phyloP scores from a whole-genome alignment of 805 yeast genomes.

The Candida vartiovaarae region DNA sequence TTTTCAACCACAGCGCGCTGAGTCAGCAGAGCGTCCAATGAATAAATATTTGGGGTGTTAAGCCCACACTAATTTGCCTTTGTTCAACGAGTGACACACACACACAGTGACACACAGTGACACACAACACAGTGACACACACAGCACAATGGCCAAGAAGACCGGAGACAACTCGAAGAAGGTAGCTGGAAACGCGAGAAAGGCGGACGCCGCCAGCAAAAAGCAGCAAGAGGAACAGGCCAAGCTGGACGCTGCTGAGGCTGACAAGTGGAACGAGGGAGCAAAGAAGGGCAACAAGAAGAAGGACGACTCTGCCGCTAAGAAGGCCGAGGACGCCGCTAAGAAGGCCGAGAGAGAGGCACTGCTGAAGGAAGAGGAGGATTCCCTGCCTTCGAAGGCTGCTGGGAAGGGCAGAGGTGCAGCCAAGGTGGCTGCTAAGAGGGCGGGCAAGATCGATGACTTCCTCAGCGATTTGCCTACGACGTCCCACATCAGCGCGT shows the following conservation, averaged over 20 bases:
- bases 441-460: slow-evolving; percentile 59
- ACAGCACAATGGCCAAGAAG: slow-evolving; percentile 37
- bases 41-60: no score
- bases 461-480: slow-evolving; percentile 48
- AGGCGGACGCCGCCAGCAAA: slow-evolving; percentile 56
- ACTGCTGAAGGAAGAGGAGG: slow-evolving; percentile 57
- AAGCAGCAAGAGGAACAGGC: slow-evolving; percentile 47
- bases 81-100: no score
- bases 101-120: no score
- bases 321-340: slow-evolving; percentile 67
- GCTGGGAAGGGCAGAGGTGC: slow-evolving; percentile 57
- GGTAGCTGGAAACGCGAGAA: slow-evolving; percentile 58
- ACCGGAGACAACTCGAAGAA: slow-evolving; percentile 47
- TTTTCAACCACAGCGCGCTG: no score
- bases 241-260: slow-evolving; percentile 46
- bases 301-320: slow-evolving; percentile 60
- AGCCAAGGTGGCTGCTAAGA: slow-evolving; percentile 55
- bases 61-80: no score
- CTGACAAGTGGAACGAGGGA: slow-evolving; percentile 64
- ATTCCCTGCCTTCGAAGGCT: slow-evolving; percentile 53
- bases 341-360: slow-evolving; percentile 82
- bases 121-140: neutral
- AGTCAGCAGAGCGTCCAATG: no score
- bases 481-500: slow-evolving; percentile 53
- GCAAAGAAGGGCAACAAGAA: slow-evolving; percentile 63